Base-by-base conservation (phyloP, 192 early-diverging fungal species). In the Chytriomyces sp. region DNA sequence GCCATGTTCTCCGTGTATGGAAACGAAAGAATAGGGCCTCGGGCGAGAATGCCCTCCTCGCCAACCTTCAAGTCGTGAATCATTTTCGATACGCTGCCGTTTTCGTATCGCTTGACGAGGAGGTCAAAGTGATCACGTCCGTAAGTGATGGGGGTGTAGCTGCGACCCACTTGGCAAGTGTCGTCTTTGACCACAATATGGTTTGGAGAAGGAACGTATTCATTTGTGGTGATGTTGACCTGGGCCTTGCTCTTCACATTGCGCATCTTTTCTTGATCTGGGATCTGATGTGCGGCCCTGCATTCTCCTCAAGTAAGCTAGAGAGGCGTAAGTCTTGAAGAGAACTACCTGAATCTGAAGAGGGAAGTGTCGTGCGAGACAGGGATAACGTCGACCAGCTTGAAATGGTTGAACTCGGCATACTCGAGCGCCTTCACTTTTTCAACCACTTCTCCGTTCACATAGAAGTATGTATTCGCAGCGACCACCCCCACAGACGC, bases 141-240 rank as follows among this genome's bases (percentile, higher is more conserved):
- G 59, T 81, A 82, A 33, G 83, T 83, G 39, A 89, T 84, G 5
- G 95, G 93, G 41, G 93, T 94, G 77, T 97, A 95, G 4, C 89
- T 82, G 34, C 94, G 85, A 34, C 92, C 86, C 10, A 90, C 78
- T 67, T 84, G 78, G 59, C 80, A 82, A 17, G 88, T 73, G 59
- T 85, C 83, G 62, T 86, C 88, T 75, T 89, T 87, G 73, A 90
- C 81, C 52, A 89, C 69, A 40, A 85, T 78, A 64, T 80, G 78
- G 52, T 70, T 79, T 22, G 82, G 79, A 7, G 76, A 64, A 22
- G 73, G 70, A 28, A 81, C 64, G 38, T 49, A 54, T 59, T 60
- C 74, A 66, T 59, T 72, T 4, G 71, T 73, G 60, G 59, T 57
- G 1, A 53, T 2, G 52, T 31, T 3, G 12, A 44, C 10, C 14